Percentiles rank a stretch among this genome's conserved stretches.
Conservation (phyloP, 768 basidiomycete genomes). For the Suillus discolor region DNA sequence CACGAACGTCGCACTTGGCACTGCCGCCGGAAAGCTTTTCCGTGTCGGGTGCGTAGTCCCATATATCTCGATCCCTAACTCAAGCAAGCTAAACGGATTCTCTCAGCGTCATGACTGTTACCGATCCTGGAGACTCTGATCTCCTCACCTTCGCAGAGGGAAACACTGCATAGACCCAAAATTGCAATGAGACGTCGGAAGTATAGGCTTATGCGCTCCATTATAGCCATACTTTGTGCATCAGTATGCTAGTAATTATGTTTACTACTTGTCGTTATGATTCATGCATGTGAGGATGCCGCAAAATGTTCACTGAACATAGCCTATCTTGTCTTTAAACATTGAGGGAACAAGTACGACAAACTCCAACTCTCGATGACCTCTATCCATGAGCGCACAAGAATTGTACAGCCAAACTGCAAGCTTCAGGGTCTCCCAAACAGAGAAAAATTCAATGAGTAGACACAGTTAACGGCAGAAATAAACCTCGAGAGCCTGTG, state of each 20-base stretch:
- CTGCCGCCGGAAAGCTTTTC: constrained; percentile 99
- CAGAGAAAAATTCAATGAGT: not conserved
- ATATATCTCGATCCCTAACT: not conserved
- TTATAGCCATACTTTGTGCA: no score
- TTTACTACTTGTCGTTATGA: not conserved
- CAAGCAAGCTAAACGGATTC: not conserved
- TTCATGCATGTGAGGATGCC: not conserved
- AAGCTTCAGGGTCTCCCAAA: not conserved
- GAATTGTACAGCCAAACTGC: not conserved
- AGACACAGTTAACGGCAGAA: not conserved
- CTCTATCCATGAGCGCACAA: not conserved
- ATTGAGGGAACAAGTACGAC: no score
- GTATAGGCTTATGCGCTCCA: no score
- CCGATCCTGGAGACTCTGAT: constrained; percentile 96
- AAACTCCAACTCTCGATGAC: not conserved
- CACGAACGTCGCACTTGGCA: constrained; percentile 97
- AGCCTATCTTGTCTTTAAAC: no score
- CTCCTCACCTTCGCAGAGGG: constrained; percentile 86
- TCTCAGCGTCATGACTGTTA: constrained; percentile 92
- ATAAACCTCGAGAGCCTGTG: not conserved
- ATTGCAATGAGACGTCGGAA: no score
- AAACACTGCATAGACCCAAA: not conserved
- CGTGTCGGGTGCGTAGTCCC: constrained; percentile 77
- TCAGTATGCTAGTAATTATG: no score
- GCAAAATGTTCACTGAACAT: not conserved